Percentiles rank a stretch among this genome's conserved stretches.
Conservation (phyloP, 1,284 basidiomycete genomes). For the Marasmius sp. region DNA sequence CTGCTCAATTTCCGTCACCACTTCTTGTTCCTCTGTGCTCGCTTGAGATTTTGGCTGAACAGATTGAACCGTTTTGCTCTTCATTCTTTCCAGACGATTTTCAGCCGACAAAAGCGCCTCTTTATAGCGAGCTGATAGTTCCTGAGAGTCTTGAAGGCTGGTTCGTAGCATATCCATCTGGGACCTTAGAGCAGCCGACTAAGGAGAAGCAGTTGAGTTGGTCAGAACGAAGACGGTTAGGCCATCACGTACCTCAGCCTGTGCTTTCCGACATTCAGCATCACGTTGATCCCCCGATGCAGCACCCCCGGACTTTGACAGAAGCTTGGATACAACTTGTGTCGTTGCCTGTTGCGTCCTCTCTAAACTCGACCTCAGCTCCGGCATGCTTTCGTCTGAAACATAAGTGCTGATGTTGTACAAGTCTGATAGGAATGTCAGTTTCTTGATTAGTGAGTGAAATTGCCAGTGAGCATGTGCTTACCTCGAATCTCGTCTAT, state of each 20-base stretch:
- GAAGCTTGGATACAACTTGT: slow-evolving; percentile 59
- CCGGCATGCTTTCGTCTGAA: slow-evolving; percentile 44
- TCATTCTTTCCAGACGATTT: slow-evolving; percentile 70
- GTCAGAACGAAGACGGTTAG: slow-evolving; percentile 5
- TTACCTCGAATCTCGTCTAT: slow-evolving; percentile 14
- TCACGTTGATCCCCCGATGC: slow-evolving; percentile 25
- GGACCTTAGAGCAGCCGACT: slow-evolving; percentile 61
- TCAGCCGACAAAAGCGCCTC: slow-evolving; percentile 64
- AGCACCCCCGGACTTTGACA: slow-evolving; percentile 42
- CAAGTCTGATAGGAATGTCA: slow-evolving; percentile 37
- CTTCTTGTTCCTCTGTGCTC: slow-evolving; percentile 33
- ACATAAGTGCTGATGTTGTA: slow-evolving; percentile 58
- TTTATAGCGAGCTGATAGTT: slow-evolving; percentile 54
- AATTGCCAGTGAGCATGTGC: background rate
- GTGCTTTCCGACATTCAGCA: slow-evolving; percentile 48
- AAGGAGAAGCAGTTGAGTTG: slow-evolving; percentile 18
- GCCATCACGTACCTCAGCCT: slow-evolving; percentile 57
- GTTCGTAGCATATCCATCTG: slow-evolving; percentile 60
- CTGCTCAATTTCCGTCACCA: slow-evolving; percentile 48
- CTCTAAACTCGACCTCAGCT: slow-evolving; percentile 49
- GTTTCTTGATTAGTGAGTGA: slow-evolving; percentile 8
- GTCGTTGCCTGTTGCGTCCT: slow-evolving; percentile 60
- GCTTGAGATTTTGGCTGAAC: slow-evolving; percentile 32
- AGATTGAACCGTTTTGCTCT: slow-evolving; percentile 59
- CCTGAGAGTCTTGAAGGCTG: slow-evolving; percentile 55